phyloP scores from a whole-genome alignment of 306 rosid species.

The Lotus japonicus region DNA sequence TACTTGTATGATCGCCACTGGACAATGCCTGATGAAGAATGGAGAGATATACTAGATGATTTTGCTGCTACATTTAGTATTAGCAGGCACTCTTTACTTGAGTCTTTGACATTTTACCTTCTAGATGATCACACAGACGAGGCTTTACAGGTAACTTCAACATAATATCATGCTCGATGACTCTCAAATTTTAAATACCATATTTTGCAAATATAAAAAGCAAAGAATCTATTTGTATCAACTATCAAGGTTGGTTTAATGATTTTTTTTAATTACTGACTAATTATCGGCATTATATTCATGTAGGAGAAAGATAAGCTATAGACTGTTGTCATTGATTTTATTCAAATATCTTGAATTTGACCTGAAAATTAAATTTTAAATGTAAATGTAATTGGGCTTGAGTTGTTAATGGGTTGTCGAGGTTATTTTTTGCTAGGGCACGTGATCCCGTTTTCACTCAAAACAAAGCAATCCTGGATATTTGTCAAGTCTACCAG shows the following conservation, averaged over 20 bases:
- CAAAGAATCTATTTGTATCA: slow-evolving; percentile 6
- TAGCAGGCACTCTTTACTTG: slow-evolving; percentile 69
- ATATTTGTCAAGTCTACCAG: background rate
- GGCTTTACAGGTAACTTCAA: slow-evolving; percentile 65
- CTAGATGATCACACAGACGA: slow-evolving; percentile 81
- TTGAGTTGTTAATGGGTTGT: background rate
- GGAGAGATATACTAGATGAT: slow-evolving; percentile 78
- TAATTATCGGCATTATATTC: background rate
- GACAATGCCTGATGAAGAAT: slow-evolving; percentile 72
- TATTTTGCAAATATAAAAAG: background rate
- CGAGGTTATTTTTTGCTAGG: background rate
- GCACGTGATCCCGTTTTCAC: background rate
- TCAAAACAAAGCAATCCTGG: background rate
- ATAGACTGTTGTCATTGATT: background rate
- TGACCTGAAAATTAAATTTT: background rate
- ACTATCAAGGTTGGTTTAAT: background rate
- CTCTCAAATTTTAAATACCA: slow-evolving; percentile 9
- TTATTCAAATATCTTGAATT: background rate
- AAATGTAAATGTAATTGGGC: background rate
- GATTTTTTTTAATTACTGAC: background rate
- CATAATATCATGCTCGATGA: slow-evolving; percentile 11
- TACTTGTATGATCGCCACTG: slow-evolving; percentile 92
- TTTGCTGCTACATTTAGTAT: slow-evolving; percentile 76
- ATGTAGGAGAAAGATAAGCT: background rate
- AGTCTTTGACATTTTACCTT: slow-evolving; percentile 75